Percentiles rank a stretch among this genome's conserved stretches.
Evolutionary conservation across 2,329 filamentous ascomycete species (phyloP).

Genomic region (Aureobasidium uvarum): DNA sequence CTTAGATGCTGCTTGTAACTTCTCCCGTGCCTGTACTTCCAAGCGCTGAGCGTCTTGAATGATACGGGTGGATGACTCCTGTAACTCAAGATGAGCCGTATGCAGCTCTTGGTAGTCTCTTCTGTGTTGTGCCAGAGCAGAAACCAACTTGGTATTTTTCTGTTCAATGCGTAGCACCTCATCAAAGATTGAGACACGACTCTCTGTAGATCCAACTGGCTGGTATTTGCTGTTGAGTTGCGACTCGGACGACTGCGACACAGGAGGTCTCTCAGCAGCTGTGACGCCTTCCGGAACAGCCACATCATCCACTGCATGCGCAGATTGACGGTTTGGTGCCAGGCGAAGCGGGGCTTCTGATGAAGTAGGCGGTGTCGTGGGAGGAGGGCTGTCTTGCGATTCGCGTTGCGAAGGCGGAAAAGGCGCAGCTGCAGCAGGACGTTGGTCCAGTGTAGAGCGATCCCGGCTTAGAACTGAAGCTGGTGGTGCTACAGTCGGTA

Average conservation of each 20-base stretch:
- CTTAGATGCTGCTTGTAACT: not conserved
- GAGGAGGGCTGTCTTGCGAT: not conserved
- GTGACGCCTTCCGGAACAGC: not conserved
- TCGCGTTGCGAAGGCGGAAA: not conserved
- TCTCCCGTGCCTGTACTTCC: not conserved
- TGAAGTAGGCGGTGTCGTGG: not conserved
- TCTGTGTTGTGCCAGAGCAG: conserved; percentile 3
- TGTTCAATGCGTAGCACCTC: conserved; percentile 9
- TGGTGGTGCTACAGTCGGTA: too few relatives aligned
- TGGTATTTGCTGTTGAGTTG: not conserved
- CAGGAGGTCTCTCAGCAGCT: not conserved
- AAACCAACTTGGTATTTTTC: not conserved
- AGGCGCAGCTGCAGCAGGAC: not conserved
- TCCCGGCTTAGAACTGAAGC: not conserved
- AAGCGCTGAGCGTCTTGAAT: not conserved
- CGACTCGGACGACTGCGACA: too few relatives aligned
- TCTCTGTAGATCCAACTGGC: not conserved
- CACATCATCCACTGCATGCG: not conserved
- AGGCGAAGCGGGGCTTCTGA: not conserved
- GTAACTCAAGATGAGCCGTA: not conserved
- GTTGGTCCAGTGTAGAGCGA: not conserved
- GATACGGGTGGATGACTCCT: not conserved
- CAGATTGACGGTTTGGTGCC: not conserved
- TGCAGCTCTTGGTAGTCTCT: not conserved
- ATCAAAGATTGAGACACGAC: not conserved